Evolutionary conservation across 2,329 filamentous ascomycete genomes (phyloP).

Genomic region (Verticillium longisporum): DNA sequence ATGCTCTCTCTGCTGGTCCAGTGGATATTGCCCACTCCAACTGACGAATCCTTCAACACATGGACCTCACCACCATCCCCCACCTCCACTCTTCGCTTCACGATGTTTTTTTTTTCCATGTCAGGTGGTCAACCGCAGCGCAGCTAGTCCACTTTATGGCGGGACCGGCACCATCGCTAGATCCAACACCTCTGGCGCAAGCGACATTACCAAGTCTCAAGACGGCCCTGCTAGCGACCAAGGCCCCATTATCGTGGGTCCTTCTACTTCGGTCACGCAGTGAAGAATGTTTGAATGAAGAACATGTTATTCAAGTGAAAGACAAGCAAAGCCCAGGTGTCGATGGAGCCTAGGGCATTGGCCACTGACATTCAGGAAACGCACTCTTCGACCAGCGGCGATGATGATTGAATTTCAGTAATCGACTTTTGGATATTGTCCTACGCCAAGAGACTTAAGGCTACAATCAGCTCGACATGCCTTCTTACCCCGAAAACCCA

Average conservation of each 20-base stretch:
- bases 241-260: background rate
- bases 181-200: background rate
- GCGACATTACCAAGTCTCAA: background rate
- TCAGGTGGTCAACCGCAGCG: background rate
- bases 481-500: background rate
- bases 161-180: background rate
- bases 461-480: too few relatives aligned
- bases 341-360: too few relatives aligned
- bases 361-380: too few relatives aligned
- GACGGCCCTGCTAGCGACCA: background rate
- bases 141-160: background rate
- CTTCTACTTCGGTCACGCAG: background rate
- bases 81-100: background rate
- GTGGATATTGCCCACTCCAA: background rate
- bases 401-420: too few relatives aligned
- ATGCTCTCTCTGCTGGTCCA: background rate
- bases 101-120: background rate
- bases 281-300: too few relatives aligned
- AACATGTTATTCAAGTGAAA: too few relatives aligned
- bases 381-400: too few relatives aligned
- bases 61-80: background rate
- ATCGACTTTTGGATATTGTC: background rate
- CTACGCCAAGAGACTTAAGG: background rate
- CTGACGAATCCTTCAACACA: background rate
- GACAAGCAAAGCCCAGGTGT: too few relatives aligned